These are phyloP conservation scores for Botrytis squamosa DNA, from an alignment of 2,329 filamentous ascomycete species.

Conservation along the genomic window DNA sequence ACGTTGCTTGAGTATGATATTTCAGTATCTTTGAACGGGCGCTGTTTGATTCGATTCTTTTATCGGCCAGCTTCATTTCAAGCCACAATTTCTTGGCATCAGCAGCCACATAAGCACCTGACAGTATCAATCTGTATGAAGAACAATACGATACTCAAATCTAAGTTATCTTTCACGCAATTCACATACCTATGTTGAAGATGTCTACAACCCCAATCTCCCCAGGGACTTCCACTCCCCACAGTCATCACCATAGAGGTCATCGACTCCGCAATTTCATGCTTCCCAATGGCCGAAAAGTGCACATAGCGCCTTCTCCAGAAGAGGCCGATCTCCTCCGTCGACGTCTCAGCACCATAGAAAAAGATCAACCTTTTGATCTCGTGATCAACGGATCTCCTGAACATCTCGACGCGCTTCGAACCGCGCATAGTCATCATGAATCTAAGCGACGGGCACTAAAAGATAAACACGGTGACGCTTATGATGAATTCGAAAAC, in stretches of 20 bases:
- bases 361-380: conserved; percentile 46
- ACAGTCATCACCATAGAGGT: conserved; percentile 34
- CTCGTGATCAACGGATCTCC: conserved; percentile 57
- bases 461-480: conserved; percentile 48
- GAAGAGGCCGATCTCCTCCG: conserved; percentile 53
- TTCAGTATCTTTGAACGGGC: background rate
- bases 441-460: conserved; percentile 48
- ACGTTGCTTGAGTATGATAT: background rate
- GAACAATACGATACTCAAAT: too few relatives aligned
- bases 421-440: conserved; percentile 53
- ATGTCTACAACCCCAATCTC: conserved; percentile 30
- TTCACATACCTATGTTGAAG: background rate
- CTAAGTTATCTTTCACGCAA: background rate
- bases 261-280: conserved; percentile 52
- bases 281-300: conserved; percentile 54
- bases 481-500: conserved; percentile 56
- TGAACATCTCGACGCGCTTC: conserved; percentile 49
- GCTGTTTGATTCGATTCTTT: background rate
- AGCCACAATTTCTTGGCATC: background rate
- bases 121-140: background rate
- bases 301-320: conserved; percentile 56
- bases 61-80: background rate
- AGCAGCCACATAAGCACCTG: background rate
- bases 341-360: conserved; percentile 43
- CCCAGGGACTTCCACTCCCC: conserved; percentile 11